Conservation (phyloP, 2,329 filamentous ascomycete genomes). For the Diaporthe citriasiana region DNA sequence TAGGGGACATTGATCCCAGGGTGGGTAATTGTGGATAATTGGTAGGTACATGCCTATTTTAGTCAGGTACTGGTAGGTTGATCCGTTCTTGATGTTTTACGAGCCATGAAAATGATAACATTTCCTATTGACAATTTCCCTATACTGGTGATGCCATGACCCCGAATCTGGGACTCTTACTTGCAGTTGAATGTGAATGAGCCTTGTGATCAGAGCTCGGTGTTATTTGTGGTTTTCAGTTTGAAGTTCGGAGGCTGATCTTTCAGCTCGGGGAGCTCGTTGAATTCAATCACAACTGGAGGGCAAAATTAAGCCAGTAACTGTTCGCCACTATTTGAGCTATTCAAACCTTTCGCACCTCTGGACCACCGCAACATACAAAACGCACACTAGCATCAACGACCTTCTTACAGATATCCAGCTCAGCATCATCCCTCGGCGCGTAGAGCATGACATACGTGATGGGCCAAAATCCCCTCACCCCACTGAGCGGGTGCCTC, state of each 20-base stretch:
- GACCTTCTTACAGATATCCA: slow-evolving; percentile 49
- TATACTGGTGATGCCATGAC: not conserved
- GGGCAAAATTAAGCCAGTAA: not conserved
- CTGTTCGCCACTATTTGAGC: not conserved
- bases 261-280: no score
- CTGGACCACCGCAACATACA: slow-evolving; percentile 28
- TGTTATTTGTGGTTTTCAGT: not conserved
- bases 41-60: not conserved
- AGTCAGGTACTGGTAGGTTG: not conserved
- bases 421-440: slow-evolving; percentile 55
- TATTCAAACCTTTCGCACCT: not conserved
- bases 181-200: not conserved
- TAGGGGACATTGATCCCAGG: not conserved
- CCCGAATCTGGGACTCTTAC: not conserved
- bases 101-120: not conserved
- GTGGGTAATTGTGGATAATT: slow-evolving; percentile 12
- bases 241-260: no score
- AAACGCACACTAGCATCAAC: slow-evolving; percentile 43
- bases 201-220: no score
- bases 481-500: slow-evolving; percentile 54
- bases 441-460: slow-evolving; percentile 58
- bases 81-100: not conserved
- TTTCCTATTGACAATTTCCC: not conserved
- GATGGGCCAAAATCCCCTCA: slow-evolving; percentile 49
- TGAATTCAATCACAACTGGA: not conserved